A percentile compares a stretch with the other conserved stretches of the same genome.
phyloP scores from a whole-genome alignment of 768 basidiomycete genomes.

The Kwoniella dendrophila region DNA sequence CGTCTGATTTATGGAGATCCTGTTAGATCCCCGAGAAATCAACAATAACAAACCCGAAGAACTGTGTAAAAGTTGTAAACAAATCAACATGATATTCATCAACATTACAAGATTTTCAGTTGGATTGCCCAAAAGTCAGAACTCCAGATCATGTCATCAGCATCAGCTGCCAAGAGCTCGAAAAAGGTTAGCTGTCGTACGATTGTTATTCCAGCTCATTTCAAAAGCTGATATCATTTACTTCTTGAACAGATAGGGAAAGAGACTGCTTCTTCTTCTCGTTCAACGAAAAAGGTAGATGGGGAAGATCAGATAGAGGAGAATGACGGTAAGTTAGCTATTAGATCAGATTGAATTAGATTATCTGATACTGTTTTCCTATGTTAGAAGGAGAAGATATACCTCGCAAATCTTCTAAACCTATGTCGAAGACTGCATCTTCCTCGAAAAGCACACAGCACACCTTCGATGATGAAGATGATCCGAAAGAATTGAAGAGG shows the following conservation, averaged over 20 bases:
- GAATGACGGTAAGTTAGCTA: slow-evolving; percentile 16
- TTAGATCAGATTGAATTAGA: neutral
- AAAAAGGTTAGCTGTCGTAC: slow-evolving; percentile 4
- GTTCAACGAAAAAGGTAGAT: slow-evolving; percentile 3
- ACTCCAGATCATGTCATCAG: slow-evolving; percentile 14
- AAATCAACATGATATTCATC: too few species aligned
- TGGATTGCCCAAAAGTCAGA: too few species aligned
- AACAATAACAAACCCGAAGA: too few species aligned
- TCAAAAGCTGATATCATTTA: neutral
- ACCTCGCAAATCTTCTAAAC: neutral
- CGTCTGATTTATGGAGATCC: too few species aligned
- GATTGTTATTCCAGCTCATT: too few species aligned
- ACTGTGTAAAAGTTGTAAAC: too few species aligned
- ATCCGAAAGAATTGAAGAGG: slow-evolving; percentile 26
- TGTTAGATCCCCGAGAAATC: too few species aligned
- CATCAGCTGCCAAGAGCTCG: neutral
- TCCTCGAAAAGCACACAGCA: neutral
- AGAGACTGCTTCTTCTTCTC: slow-evolving; percentile 39
- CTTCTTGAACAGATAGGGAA: slow-evolving; percentile 26
- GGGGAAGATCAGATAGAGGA: slow-evolving; percentile 20
- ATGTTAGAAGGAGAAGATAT: neutral
- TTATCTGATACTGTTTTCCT: neutral
- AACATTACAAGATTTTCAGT: too few species aligned
- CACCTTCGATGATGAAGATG: slow-evolving; percentile 24
- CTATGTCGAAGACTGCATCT: neutral